Evolutionary conservation across 2,329 filamentous ascomycete species (phyloP).

Genomic region (Exophiala alcalophila): DNA sequence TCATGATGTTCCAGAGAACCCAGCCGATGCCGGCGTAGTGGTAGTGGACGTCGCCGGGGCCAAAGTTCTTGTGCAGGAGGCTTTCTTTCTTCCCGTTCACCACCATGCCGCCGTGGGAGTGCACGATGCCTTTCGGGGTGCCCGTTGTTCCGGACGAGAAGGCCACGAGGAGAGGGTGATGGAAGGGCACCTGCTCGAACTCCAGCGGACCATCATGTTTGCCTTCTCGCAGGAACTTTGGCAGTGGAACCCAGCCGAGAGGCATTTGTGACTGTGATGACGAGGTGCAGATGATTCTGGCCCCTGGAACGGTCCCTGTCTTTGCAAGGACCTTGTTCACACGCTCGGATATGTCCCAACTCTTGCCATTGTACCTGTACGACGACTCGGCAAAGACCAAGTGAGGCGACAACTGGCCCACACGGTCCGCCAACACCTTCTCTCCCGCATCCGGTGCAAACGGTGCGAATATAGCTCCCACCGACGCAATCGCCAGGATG

Average conservation of each 20-base stretch:
- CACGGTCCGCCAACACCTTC: conserved; percentile 51
- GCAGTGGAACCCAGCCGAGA: conserved; percentile 38
- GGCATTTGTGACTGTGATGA: conserved; percentile 57
- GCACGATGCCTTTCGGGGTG: conserved; percentile 75
- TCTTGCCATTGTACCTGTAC: conserved; percentile 74
- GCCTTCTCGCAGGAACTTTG: conserved; percentile 35
- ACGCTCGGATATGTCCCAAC: conserved; percentile 66
- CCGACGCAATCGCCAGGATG: conserved; percentile 13
- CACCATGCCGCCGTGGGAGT: conserved; percentile 51
- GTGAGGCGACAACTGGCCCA: conserved; percentile 70
- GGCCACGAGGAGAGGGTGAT: conserved; percentile 64
- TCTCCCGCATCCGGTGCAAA: conserved; percentile 19
- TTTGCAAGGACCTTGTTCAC: conserved; percentile 49
- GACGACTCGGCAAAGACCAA: conserved; percentile 78
- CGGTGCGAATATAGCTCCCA: conserved; percentile 17
- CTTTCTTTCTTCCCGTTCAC: conserved; percentile 56
- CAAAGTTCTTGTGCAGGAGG: conserved; percentile 49
- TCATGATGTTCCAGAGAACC: conserved; percentile 47
- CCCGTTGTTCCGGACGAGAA: conserved; percentile 43
- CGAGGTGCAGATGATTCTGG: conserved; percentile 38
- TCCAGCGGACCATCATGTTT: background rate
- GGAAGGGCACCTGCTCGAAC: conserved; percentile 63
- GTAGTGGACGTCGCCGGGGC: conserved; percentile 40
- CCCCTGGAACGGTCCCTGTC: background rate
- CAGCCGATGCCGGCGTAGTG: conserved; percentile 48